Evolutionary conservation across 352 stramenopile species (phyloP).

Genomic region (Phytophthora colocasiae): DNA sequence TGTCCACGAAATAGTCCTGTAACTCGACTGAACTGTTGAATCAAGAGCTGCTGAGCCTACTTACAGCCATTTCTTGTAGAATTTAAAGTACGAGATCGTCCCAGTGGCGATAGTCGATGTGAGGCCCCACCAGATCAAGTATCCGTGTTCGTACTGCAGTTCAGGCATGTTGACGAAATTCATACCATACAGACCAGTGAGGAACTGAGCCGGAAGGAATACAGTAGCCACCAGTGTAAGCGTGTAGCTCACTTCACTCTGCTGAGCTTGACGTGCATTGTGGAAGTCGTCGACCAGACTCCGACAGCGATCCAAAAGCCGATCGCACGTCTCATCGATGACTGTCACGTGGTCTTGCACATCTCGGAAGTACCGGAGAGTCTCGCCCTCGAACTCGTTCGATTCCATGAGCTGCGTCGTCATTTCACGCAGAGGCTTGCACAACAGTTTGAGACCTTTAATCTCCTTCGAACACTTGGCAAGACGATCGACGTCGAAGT

Average conservation of each 20-base stretch:
- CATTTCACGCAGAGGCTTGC: conserved; percentile 78
- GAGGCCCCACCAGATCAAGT: conserved; percentile 82
- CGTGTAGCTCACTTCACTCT: conserved; percentile 84
- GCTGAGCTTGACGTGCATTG: conserved; percentile 64
- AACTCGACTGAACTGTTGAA: conserved; percentile 27
- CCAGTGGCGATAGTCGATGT: conserved; percentile 53
- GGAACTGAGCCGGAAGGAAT: conserved; percentile 87
- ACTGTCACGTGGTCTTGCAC: conserved; percentile 88
- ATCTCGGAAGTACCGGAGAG: conserved; percentile 81
- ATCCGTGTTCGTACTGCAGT: conserved; percentile 75
- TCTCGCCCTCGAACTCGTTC: conserved; percentile 75
- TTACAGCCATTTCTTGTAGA: conserved; percentile 81
- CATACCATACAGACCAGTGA: conserved; percentile 91
- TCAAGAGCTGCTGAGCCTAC: neutral
- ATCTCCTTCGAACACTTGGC: conserved; percentile 73
- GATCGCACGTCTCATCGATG: conserved; percentile 83
- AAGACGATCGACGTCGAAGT: conserved; percentile 69
- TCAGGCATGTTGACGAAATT: conserved; percentile 92
- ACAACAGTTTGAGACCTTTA: conserved; percentile 76
- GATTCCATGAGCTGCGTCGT: conserved; percentile 74
- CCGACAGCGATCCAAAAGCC: conserved; percentile 75
- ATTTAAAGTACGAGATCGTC: conserved; percentile 70
- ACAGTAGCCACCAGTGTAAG: conserved; percentile 84
- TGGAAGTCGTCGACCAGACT: conserved; percentile 74
- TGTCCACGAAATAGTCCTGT: conserved; percentile 6